Conservation (phyloP, 2,329 filamentous ascomycete genomes). For the Penicillium sp. region DNA sequence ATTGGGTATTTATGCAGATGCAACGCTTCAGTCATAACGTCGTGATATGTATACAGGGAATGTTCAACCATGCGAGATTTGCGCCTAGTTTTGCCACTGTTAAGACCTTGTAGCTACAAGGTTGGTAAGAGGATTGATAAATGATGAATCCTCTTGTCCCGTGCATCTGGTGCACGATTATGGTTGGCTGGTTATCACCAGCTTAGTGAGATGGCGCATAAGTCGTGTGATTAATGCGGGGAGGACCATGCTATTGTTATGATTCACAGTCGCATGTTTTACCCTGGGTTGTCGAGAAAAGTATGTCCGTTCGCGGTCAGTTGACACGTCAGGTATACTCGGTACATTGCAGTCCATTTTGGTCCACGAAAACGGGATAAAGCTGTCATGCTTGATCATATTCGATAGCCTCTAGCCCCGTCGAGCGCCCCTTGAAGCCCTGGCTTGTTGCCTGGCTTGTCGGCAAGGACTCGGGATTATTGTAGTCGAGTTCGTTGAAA, state of each 20-base stretch:
- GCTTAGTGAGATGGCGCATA: neutral
- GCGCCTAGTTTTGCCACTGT: neutral
- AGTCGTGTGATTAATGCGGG: neutral
- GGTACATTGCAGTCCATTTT: neutral
- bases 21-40: neutral
- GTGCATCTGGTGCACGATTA: neutral
- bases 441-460: conserved; percentile 14
- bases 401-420: conserved; percentile 16
- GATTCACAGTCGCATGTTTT: neutral
- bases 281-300: neutral
- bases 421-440: conserved; percentile 6
- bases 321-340: neutral
- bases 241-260: neutral
- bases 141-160: neutral
- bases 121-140: neutral
- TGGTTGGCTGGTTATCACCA: neutral
- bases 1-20: conserved; percentile 2
- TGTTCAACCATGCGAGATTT: neutral
- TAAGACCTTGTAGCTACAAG: neutral
- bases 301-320: neutral
- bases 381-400: conserved; percentile 1
- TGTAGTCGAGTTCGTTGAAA: conserved; percentile 13
- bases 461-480: conserved; percentile 7
- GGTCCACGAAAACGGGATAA: neutral
- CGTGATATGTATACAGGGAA: neutral